phyloP scores from a whole-genome alignment of 768 basidiomycete species.

The Agrocybe pediades region DNA sequence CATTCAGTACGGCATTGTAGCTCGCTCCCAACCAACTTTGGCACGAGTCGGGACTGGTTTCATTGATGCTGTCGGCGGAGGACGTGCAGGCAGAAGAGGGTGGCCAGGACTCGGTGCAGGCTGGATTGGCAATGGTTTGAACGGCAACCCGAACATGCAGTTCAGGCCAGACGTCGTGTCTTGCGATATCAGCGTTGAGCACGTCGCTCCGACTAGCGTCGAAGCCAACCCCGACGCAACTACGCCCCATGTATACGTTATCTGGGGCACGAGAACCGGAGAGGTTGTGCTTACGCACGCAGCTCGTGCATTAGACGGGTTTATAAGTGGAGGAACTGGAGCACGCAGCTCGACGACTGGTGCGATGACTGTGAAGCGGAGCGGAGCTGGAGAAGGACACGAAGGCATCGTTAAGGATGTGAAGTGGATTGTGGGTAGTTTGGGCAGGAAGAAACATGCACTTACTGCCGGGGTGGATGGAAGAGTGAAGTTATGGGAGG shows the following conservation, averaged over 20 bases:
- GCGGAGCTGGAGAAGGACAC: conserved; percentile 61
- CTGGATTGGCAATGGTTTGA: conserved; percentile 11
- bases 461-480: conserved; percentile 66
- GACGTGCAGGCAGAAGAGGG: conserved; percentile 52
- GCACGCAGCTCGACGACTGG: not conserved
- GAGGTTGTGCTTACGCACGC: conserved; percentile 64
- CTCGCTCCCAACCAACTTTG: conserved; percentile 70
- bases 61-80: conserved; percentile 64
- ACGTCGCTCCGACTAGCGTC: not conserved
- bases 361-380: conserved; percentile 45
- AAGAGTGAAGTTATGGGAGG: conserved; percentile 73
- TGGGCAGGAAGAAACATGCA: conserved; percentile 24
- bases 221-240: conserved; percentile 44
- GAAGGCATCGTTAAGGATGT: conserved; percentile 58
- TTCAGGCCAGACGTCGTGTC: conserved; percentile 68
- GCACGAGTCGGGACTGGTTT: conserved; percentile 73
- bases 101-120: not conserved
- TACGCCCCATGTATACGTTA: conserved; percentile 54
- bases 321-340: conserved; percentile 31
- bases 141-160: conserved; percentile 76
- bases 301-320: conserved; percentile 57
- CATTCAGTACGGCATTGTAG: conserved; percentile 67
- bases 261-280: conserved; percentile 77
- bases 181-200: conserved; percentile 47
- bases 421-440: conserved; percentile 42